Evolutionary conservation across 768 basidiomycete genomes (phyloP), one percentile per base, ranked within the genome.

Genomic region (Hypholoma sublateritium): DNA sequence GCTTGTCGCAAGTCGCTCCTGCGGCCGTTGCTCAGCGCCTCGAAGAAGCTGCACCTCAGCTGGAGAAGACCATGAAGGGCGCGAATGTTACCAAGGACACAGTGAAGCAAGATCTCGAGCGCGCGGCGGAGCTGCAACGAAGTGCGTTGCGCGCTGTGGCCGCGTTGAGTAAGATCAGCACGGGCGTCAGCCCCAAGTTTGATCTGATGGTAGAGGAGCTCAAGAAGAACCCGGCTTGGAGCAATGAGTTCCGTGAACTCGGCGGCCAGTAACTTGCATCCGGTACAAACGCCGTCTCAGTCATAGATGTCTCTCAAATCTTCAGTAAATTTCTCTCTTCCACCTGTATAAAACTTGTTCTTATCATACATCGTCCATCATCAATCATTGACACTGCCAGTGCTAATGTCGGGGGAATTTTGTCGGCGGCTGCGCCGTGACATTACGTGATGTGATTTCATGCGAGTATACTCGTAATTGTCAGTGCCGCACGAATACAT

Each of bases 61-160:
- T 98, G 59, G 90, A 93, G 69, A 85, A 86, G 71, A 90, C 92
- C 37, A 93, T 98, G 86, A 91, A 93, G 67, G 93, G 93, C 1
- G 84, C 89, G 6, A 87, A 83, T 5, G 84, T 93, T 41, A 92
- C 91, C 51, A 98, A 98, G 75, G 96, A 98, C 67, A 93, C 93
- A 0, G 95, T 97, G 47, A 98, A 98, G 72, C 93, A 94, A 70
- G 92, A 94, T 62, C 69, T 94, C 44, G 91, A 93, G 72, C 83
- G 90, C 17, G 86, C 89, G 8, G 91, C 91, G 24, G 96, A 98
- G 71, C 79, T 98, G 58, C 95, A 98, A 74, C 79, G 91, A 60
- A 94, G 93, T 65, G 92, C 93, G 6, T 77, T 98, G 59, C 78
- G 96, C 37, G 93, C 94, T 5, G 85, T 95, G 43, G 92, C 87